A percentile compares a stretch with the other conserved stretches of the same genome.
Conservation (phyloP, 768 basidiomycete genomes). For the Candolleomyces aberdarensis region DNA sequence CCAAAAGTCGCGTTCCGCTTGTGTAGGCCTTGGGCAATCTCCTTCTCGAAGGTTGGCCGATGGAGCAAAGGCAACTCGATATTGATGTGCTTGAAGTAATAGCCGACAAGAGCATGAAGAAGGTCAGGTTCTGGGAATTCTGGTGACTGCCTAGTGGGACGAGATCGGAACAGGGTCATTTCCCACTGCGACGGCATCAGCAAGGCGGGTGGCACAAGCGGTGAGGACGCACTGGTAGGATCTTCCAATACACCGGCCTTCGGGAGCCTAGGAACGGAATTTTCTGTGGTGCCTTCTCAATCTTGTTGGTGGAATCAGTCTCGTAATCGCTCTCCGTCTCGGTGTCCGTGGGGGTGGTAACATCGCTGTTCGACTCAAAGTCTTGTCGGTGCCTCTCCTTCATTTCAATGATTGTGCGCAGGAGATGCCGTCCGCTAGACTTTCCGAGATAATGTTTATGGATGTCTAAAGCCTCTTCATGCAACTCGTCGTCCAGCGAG, state of each 20-base stretch:
- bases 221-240: conserved; percentile 19
- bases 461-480: neutral
- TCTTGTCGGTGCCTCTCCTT: no score
- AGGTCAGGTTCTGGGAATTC: conserved; percentile 49
- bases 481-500: neutral
- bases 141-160: conserved; percentile 10
- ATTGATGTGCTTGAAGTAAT: conserved; percentile 59
- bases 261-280: conserved; percentile 51
- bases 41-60: conserved; percentile 57
- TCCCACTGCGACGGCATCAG: conserved; percentile 34
- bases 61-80: conserved; percentile 60
- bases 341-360: no score
- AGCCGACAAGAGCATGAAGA: conserved; percentile 42
- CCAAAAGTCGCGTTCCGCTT: conserved; percentile 48
- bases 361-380: no score
- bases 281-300: conserved; percentile 18
- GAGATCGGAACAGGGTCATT: conserved; percentile 16
- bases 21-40: conserved; percentile 44
- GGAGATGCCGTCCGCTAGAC: neutral
- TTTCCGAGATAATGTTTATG: neutral
- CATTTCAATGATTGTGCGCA: no score
- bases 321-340: conserved; percentile 29
- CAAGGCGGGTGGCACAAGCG: neutral
- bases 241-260: conserved; percentile 31
- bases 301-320: conserved; percentile 37